Evolutionary conservation across 331 rosid genomes (phyloP).

Genomic region (Acacia concinna): DNA sequence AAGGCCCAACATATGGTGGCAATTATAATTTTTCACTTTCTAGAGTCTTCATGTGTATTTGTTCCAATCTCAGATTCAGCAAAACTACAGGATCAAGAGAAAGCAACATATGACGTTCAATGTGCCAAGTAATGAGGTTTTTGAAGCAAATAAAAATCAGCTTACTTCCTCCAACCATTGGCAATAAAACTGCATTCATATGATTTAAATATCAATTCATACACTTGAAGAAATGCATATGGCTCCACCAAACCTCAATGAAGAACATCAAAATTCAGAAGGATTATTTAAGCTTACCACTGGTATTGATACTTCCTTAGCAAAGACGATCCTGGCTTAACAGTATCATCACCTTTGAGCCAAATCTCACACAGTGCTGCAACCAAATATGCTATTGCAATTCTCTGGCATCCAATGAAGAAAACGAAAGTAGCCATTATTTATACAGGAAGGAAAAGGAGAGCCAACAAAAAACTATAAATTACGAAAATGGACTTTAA

Average conservation of each 20-base stretch:
- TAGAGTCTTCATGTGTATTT: not conserved
- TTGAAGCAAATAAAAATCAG: not conserved
- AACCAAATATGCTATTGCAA: constrained; percentile 75
- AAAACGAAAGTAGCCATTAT: not conserved
- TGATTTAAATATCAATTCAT: not conserved
- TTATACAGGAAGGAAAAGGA: not conserved
- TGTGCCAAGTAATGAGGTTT: not conserved
- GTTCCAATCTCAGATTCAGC: not conserved
- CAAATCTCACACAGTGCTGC: constrained; percentile 91
- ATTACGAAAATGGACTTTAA: not conserved
- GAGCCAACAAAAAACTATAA: not conserved
- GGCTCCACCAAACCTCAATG: constrained; percentile 9
- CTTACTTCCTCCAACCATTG: not conserved
- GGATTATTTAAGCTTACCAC: constrained; percentile 52
- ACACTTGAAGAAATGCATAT: not conserved
- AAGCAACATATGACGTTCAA: not conserved
- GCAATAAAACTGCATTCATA: not conserved
- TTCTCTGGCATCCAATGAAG: constrained; percentile 58
- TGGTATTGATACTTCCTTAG: constrained; percentile 68
- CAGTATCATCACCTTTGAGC: constrained; percentile 64
- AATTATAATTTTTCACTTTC: not conserved
- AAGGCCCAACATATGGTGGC: not conserved
- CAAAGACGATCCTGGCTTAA: constrained; percentile 61
- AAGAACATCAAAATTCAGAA: constrained; percentile 3
- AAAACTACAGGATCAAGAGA: not conserved